Evolutionary conservation across 169 alveolate species (phyloP).

Genomic region (Fabrea salina): DNA sequence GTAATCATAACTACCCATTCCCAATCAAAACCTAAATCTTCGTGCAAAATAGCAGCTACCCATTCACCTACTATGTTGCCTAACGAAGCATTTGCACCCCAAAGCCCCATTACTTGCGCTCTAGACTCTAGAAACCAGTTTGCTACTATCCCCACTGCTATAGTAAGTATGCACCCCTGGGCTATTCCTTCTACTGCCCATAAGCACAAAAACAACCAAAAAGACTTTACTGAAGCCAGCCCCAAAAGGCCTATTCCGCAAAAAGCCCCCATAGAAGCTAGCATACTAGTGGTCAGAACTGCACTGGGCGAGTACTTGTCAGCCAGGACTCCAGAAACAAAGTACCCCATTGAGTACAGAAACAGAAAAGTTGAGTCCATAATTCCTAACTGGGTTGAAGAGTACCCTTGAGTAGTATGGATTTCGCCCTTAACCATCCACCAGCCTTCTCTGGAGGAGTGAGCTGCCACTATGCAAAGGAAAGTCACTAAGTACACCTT

Average conservation of each 20-base stretch:
- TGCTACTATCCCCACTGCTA: constrained; percentile 35
- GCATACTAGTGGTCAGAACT: constrained; percentile 20
- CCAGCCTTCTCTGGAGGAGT: constrained; percentile 19
- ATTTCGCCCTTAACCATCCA: constrained; percentile 27
- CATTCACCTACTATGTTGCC: constrained; percentile 54
- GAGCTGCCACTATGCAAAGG: constrained; percentile 25
- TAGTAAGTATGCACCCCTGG: constrained; percentile 43
- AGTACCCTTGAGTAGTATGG: neutral
- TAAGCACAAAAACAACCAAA: constrained; percentile 5
- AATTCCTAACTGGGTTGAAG: neutral
- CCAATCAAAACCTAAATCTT: constrained; percentile 31
- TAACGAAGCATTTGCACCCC: constrained; percentile 49
- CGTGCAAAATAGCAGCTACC: constrained; percentile 36
- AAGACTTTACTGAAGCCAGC: neutral
- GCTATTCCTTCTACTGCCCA: constrained; percentile 40
- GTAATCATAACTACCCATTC: constrained; percentile 33
- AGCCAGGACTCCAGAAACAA: constrained; percentile 30
- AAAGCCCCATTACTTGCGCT: constrained; percentile 50
- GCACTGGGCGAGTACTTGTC: constrained; percentile 11
- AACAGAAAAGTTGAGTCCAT: constrained; percentile 24
- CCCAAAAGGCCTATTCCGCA: constrained; percentile 23
- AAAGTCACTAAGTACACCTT: constrained; percentile 8
- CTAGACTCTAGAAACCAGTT: constrained; percentile 51
- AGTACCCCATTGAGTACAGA: constrained; percentile 30
- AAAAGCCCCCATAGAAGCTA: neutral